These are phyloP conservation scores for Mariannaea elegans DNA, from an alignment of 2,329 filamentous ascomycete genomes.

Conservation along the genomic window DNA sequence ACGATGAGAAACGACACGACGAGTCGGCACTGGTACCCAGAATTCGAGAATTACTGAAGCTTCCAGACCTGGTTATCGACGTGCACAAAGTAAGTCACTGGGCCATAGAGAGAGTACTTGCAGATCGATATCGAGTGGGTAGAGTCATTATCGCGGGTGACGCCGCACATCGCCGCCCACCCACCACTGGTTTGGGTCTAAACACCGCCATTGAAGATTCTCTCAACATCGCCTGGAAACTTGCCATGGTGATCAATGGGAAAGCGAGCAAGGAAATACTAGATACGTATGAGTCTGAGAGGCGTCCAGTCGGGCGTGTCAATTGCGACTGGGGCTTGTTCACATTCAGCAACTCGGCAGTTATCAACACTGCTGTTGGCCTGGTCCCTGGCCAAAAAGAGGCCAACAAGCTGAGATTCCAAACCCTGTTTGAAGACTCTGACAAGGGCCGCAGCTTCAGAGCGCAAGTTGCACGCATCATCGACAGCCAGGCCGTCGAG, in stretches of 20 bases:
- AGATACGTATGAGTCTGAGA: neutral
- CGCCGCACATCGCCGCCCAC: neutral
- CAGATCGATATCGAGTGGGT: neutral
- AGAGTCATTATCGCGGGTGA: neutral
- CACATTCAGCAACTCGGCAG: neutral
- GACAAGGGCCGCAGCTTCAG: neutral
- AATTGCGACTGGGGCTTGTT: conserved; percentile 5
- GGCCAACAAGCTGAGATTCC: neutral
- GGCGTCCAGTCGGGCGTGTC: neutral
- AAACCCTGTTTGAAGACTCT: neutral
- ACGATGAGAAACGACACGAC: neutral
- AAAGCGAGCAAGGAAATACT: neutral
- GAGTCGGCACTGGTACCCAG: neutral
- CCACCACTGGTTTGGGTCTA: neutral
- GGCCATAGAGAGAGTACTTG: neutral
- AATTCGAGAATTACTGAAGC: neutral
- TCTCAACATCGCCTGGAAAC: neutral
- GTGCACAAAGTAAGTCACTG: neutral
- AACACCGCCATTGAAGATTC: neutral
- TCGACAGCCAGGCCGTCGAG: neutral
- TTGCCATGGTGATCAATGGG: neutral
- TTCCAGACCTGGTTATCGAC: neutral
- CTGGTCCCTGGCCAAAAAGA: neutral
- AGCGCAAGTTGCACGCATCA: neutral
- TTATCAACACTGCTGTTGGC: neutral